Percentiles rank a stretch among this genome's conserved stretches.
Evolutionary conservation across 108 stramenopile genomes (phyloP).

Genomic region (Cyclostephanos tholiformis): DNA sequence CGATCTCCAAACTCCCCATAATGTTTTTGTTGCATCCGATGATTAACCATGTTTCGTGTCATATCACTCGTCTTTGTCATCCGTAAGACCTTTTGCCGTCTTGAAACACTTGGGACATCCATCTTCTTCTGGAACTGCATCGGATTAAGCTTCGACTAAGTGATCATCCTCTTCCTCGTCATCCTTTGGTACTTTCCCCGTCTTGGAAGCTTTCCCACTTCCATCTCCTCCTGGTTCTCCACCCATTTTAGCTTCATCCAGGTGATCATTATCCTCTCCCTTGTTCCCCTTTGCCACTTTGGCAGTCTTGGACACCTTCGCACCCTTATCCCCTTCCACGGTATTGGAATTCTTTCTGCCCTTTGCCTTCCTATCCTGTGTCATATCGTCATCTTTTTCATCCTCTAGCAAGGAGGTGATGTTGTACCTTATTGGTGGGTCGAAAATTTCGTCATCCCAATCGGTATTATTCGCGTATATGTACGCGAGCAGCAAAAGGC

Average conservation of each 20-base stretch:
- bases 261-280: background rate
- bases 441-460: slow-evolving; percentile 27
- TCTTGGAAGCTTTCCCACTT: background rate
- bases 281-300: slow-evolving; percentile 6
- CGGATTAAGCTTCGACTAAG: background rate
- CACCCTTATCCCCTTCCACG: background rate
- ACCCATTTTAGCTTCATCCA: background rate
- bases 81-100: background rate
- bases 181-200: background rate
- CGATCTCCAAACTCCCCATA: no score
- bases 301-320: slow-evolving; percentile 7
- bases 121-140: background rate
- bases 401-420: slow-evolving; percentile 37
- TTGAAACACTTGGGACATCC: background rate
- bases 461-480: slow-evolving; percentile 36
- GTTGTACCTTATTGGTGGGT: slow-evolving; percentile 27
- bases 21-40: no score
- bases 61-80: background rate
- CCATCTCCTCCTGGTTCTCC: background rate
- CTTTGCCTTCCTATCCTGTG: slow-evolving; percentile 3
- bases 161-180: background rate
- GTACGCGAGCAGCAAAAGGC: slow-evolving; percentile 33
- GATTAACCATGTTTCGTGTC: no score
- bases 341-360: background rate
- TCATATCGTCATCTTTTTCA: slow-evolving; percentile 20